Percentiles rank a stretch among this genome's conserved stretches.
Evolutionary conservation across 352 stramenopile genomes (phyloP).

Genomic region (Phytophthora tubulina): DNA sequence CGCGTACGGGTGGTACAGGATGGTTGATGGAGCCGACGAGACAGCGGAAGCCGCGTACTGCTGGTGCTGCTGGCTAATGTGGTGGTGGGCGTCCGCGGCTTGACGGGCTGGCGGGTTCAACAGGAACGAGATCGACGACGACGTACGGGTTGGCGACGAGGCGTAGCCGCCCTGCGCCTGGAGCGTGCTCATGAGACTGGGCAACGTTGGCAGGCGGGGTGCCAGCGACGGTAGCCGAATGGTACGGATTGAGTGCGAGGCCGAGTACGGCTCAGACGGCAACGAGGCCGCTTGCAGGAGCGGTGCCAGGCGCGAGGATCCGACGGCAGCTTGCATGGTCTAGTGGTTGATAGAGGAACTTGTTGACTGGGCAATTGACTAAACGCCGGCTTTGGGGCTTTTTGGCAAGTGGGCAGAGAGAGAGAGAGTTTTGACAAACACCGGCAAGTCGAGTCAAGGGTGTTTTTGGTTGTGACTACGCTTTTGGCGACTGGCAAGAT

Average conservation of each 20-base stretch:
- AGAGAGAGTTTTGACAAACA: slow-evolving; percentile 21
- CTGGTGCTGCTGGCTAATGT: slow-evolving; percentile 16
- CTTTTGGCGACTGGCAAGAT: slow-evolving; percentile 39
- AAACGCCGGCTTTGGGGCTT: neutral
- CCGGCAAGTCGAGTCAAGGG: too few species aligned
- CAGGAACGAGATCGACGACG: slow-evolving; percentile 48
- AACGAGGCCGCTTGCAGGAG: slow-evolving; percentile 36
- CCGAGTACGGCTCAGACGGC: slow-evolving; percentile 30
- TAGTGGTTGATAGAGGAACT: neutral
- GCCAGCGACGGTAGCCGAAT: slow-evolving; percentile 46
- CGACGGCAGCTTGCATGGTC: slow-evolving; percentile 41
- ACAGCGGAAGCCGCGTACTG: slow-evolving; percentile 14
- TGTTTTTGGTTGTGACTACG: too few species aligned
- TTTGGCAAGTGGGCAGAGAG: slow-evolving; percentile 6
- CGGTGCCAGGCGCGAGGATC: slow-evolving; percentile 36
- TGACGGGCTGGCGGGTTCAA: slow-evolving; percentile 41
- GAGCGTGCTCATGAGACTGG: slow-evolving; percentile 43
- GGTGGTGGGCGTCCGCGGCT: slow-evolving; percentile 6
- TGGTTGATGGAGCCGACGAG: slow-evolving; percentile 20
- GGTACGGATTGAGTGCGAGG: slow-evolving; percentile 36
- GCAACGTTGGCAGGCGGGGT: slow-evolving; percentile 38
- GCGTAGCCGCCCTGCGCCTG: slow-evolving; percentile 27
- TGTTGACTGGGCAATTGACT: slow-evolving; percentile 22
- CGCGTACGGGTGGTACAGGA: slow-evolving; percentile 40
- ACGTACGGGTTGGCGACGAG: slow-evolving; percentile 29